Base-by-base conservation (phyloP, 1,284 basidiomycete species). In the Pterula multifida region DNA sequence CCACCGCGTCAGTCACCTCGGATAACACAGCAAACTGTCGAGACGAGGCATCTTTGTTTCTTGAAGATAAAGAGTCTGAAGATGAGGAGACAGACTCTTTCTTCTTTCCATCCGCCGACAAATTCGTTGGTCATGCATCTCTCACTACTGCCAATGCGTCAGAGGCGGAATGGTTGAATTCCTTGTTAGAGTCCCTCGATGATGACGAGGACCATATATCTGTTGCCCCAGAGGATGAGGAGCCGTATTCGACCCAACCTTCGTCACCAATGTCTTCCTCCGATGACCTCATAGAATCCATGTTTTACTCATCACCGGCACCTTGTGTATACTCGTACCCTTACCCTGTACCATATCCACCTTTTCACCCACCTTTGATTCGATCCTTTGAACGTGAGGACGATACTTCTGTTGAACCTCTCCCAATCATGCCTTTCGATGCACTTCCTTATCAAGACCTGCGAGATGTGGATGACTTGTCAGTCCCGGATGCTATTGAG, bases 161-260 rank as follows among this genome's bases (percentile, higher is more conserved):
- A 39, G 86, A 89, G 65, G 78, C 77, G 48, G 73, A 79, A 59
- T 89, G 86, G 86, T 72, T 89, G 51, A 81, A 89, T 64, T 83
- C 85, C 32, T 67, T 89, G 49, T 64, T 88, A 56, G 81, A 86
- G 67, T 74, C 71, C 4, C 73, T 89, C 35, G 78, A 80, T 57
- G 77, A 78, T 53, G 81, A 79, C 52, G 78, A 75, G 48, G 70
- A 78, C 46, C 75, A 81, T 50, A 63, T 65, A 47, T 64, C 63
- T 48, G 61, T 68, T 44, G 66, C 69, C 55, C 67, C 65, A 35
- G 75, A 77, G 53, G 73, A 79, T 55, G 76, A 81, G 52, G 79
- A 83, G 49, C 75, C 75, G 55, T 60, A 71, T 53, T 62, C 73
- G 53, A 84, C 78, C 62, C 84, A 79, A 39, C 61, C 75, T 28